Evolutionary conservation across 352 stramenopile genomes (phyloP).

Genomic region (Poterioochromonas sp.): DNA sequence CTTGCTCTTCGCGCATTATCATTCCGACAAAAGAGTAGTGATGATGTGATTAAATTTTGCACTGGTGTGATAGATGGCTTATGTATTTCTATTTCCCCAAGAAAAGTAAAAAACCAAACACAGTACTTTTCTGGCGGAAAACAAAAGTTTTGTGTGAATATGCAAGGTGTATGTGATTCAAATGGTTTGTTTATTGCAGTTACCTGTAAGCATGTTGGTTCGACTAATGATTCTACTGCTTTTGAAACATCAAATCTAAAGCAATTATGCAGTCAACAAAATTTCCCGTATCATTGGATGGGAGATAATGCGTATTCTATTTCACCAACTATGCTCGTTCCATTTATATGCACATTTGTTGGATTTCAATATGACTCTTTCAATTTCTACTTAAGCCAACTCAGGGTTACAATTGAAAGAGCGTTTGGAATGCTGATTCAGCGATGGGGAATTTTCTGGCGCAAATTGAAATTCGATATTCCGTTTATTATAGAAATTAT

Average conservation of each 20-base stretch:
- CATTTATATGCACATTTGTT: background rate
- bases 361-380: background rate
- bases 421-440: constrained; percentile 28
- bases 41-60: background rate
- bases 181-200: constrained; percentile 25
- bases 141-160: constrained; percentile 40
- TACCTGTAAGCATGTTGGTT: constrained; percentile 18
- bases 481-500: constrained; percentile 6
- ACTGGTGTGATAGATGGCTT: background rate
- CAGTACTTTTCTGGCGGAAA: constrained; percentile 36
- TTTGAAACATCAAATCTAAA: background rate
- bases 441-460: constrained; percentile 27
- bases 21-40: background rate
- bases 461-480: background rate
- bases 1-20: background rate
- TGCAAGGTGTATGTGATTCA: constrained; percentile 31
- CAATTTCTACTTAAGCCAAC: constrained; percentile 2
- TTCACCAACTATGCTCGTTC: background rate
- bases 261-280: background rate
- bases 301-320: background rate
- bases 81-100: background rate
- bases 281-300: constrained; percentile 19
- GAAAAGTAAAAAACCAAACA: background rate
- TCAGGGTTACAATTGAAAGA: constrained; percentile 17
- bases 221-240: background rate